Conservation (phyloP, 2,329 filamentous ascomycete genomes). For the Arthroderma sp. region DNA sequence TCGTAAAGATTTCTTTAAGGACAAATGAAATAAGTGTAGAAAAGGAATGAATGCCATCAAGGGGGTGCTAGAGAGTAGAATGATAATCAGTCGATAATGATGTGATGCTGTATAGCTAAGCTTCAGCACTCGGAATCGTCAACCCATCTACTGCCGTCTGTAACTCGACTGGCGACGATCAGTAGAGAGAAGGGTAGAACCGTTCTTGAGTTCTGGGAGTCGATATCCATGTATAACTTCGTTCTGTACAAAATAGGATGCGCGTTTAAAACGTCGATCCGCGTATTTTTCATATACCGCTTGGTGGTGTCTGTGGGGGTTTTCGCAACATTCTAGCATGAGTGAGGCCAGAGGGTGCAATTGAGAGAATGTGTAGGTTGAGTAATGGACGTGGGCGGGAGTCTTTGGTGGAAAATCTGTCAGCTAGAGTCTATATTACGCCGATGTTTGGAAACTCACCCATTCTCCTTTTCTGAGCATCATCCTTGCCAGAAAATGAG, state of each 20-base stretch:
- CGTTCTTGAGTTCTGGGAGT: constrained; percentile 26
- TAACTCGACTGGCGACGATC: not conserved
- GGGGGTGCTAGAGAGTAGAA: too few relatives aligned
- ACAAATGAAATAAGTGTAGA: too few relatives aligned
- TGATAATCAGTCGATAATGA: too few relatives aligned
- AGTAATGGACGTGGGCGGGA: constrained; percentile 76
- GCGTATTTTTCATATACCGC: constrained; percentile 89
- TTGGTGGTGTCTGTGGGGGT: constrained; percentile 65
- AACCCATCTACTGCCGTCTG: too few relatives aligned
- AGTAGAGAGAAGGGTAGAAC: constrained; percentile 2
- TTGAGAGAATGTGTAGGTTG: constrained; percentile 80
- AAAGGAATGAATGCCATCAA: too few relatives aligned
- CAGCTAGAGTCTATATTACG: not conserved
- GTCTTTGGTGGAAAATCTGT: constrained; percentile 38
- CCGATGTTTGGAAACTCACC: constrained; percentile 45
- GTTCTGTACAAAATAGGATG: constrained; percentile 63
- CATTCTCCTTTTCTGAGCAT: constrained; percentile 86
- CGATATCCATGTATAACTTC: constrained; percentile 53
- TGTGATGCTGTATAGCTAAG: too few relatives aligned
- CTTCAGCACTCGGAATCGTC: too few relatives aligned
- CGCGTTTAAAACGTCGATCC: constrained; percentile 74
- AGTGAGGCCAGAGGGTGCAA: constrained; percentile 62
- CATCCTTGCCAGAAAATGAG: constrained; percentile 79
- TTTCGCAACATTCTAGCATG: constrained; percentile 77
- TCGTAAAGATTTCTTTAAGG: too few relatives aligned